Base-by-base conservation (phyloP, 345 rosid genomes). In the Eucalyptus marginata region DNA sequence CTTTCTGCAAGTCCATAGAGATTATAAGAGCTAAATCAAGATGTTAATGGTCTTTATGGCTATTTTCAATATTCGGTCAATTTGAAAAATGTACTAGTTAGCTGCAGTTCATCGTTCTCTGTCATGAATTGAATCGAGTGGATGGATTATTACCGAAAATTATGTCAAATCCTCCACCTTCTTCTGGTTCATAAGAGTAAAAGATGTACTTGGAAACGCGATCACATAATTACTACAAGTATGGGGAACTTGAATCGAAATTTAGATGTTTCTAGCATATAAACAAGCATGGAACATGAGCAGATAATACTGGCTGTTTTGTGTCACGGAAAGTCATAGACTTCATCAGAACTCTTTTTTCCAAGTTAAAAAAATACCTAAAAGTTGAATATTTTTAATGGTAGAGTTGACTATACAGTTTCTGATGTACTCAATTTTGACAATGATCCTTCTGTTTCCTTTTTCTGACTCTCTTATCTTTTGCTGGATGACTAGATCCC, bases 401-500 rank as follows among this genome's bases (percentile, higher is more conserved):
- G 83, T 76, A 76, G 83, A 76, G 83, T 76, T 20, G 83, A 76
- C 47, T 13, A 36, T 36, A 40, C 83, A 40, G 46, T 76, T 76
- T 76, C 46, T 76, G 47, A 76, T 36, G 46, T 40, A 76, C 83
- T 36, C 43, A 36, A 40, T 76, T 76, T 76, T 76, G 83, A 88
- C 44, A 13, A 46, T 31, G 58, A 50, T 40, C 76, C 46, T 80
- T 88, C 13, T 84, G 49, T 51, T 17, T 88, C 40, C 49, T 83
- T 44, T 40, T 50, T 80, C 81, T 89, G 58, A 84, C 81, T 13
- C 62, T 85, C 13, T 31, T 31, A 14, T 49, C 27, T 86, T 86
- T 88, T 86, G 52, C 80, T 79, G 52, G 50, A 86, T 89, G 86
- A 90, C 68, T 94, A 98, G 99, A 94, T 98, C 98, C 89, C 90